Conservation (phyloP, 306 rosid species). For the Leucaena leucocephala region DNA sequence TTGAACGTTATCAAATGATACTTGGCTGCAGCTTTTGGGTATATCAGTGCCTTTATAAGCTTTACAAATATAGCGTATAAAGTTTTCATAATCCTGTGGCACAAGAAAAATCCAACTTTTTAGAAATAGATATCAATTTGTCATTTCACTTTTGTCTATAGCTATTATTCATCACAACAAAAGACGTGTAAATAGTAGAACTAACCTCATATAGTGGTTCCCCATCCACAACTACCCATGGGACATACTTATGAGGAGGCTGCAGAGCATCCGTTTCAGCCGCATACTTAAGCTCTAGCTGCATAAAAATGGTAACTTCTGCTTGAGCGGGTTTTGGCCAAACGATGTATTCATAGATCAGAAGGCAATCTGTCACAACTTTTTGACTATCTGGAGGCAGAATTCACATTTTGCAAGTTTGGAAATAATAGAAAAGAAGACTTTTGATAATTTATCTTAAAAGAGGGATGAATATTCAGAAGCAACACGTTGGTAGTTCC, state of each 20-base stretch:
- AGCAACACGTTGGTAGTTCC: slow-evolving; percentile 23
- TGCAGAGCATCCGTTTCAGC: slow-evolving; percentile 67
- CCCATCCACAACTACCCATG: slow-evolving; percentile 93
- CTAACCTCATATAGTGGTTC: slow-evolving; percentile 83
- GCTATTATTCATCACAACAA: neutral
- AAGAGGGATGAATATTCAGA: slow-evolving; percentile 16
- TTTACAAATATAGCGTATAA: slow-evolving; percentile 67
- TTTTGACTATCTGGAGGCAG: slow-evolving; percentile 18
- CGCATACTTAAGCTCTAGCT: slow-evolving; percentile 80
- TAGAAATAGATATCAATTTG: slow-evolving; percentile 1
- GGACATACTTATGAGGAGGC: slow-evolving; percentile 88
- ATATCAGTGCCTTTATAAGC: slow-evolving; percentile 62
- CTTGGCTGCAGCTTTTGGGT: slow-evolving; percentile 53
- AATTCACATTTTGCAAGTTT: slow-evolving; percentile 2
- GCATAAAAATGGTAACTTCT: slow-evolving; percentile 43
- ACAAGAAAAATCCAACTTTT: slow-evolving; percentile 21
- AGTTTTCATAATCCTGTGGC: slow-evolving; percentile 75
- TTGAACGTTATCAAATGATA: slow-evolving; percentile 37
- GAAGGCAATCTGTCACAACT: slow-evolving; percentile 17
- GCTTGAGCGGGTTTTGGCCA: slow-evolving; percentile 14
- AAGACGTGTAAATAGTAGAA: slow-evolving; percentile 35
- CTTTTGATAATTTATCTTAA: slow-evolving; percentile 19
- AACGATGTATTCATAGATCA: slow-evolving; percentile 15
- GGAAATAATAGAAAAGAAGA: neutral
- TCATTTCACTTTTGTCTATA: neutral